Conservation (phyloP, 306 rosid species). For the Morella rubra region DNA sequence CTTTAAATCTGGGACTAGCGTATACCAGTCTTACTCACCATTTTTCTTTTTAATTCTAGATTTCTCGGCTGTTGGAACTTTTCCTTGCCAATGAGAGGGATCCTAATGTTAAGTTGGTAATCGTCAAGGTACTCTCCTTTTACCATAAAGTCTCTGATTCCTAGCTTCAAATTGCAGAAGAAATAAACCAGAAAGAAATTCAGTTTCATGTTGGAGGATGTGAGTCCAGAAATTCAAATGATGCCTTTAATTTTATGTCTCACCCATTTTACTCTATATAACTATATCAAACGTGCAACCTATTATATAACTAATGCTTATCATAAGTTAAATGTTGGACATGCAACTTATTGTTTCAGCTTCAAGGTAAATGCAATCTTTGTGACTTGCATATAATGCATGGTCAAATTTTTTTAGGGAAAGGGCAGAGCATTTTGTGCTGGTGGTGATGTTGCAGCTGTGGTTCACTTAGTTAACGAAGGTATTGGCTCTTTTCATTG, state of each 20-base stretch:
- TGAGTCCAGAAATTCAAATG: too few relatives aligned
- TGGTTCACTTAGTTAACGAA: slow-evolving; percentile 44
- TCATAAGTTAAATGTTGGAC: slow-evolving; percentile 10
- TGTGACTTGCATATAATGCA: slow-evolving; percentile 25
- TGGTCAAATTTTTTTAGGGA: slow-evolving; percentile 49
- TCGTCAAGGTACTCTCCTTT: slow-evolving; percentile 61
- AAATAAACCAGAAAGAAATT: background rate
- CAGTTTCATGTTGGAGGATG: too few relatives aligned
- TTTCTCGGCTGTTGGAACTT: slow-evolving; percentile 60
- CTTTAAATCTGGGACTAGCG: background rate
- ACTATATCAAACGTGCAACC: too few relatives aligned
- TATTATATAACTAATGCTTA: background rate
- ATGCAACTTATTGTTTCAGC: slow-evolving; percentile 8
- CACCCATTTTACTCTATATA: too few relatives aligned
- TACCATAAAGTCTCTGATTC: background rate
- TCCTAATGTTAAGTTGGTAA: slow-evolving; percentile 60
- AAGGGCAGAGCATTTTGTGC: slow-evolving; percentile 97
- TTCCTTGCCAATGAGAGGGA: slow-evolving; percentile 55
- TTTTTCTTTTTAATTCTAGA: slow-evolving; percentile 35
- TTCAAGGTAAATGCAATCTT: slow-evolving; percentile 10
- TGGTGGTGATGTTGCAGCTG: slow-evolving; percentile 88
- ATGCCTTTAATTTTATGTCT: too few relatives aligned
- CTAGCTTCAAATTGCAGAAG: background rate
- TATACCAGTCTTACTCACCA: slow-evolving; percentile 1
- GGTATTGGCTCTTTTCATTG: slow-evolving; percentile 39